Conservation (phyloP, 1,284 basidiomycete species). For the Stereum hirsutum region DNA sequence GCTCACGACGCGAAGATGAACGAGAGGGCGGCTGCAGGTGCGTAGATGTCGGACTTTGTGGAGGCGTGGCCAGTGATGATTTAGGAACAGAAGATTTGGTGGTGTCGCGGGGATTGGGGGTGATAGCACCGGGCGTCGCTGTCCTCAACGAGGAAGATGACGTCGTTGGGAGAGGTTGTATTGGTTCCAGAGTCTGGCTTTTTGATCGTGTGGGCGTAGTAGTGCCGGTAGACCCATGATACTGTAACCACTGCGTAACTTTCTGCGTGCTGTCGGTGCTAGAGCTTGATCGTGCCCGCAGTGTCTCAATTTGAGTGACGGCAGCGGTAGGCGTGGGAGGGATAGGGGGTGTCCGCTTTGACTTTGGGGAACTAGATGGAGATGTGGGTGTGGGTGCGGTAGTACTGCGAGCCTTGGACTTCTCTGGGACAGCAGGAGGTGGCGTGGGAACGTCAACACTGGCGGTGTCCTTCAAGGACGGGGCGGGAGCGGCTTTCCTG, state of each 20-base stretch:
- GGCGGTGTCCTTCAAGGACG: neutral
- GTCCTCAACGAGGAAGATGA: neutral
- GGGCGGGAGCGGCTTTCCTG: neutral
- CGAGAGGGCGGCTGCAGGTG: too few species aligned
- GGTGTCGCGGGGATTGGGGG: neutral
- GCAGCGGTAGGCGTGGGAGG: neutral
- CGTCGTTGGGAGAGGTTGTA: neutral
- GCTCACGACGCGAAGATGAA: too few species aligned
- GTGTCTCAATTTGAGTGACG: too few species aligned
- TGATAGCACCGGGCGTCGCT: neutral
- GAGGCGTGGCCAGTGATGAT: too few species aligned
- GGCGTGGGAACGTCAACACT: neutral
- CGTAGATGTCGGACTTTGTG: too few species aligned
- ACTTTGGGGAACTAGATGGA: neutral
- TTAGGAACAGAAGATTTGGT: neutral
- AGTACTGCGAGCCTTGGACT: neutral
- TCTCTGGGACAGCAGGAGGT: neutral
- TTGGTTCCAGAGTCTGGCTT: neutral
- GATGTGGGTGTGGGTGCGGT: neutral
- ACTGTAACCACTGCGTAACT: neutral
- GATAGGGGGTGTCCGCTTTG: neutral
- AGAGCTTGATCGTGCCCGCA: too few species aligned
- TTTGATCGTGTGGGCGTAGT: neutral
- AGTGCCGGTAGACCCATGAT: neutral
- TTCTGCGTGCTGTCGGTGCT: slow-evolving; percentile 1